phyloP scores from a whole-genome alignment of 108 stramenopile species.

The Conticribra guillardii region DNA sequence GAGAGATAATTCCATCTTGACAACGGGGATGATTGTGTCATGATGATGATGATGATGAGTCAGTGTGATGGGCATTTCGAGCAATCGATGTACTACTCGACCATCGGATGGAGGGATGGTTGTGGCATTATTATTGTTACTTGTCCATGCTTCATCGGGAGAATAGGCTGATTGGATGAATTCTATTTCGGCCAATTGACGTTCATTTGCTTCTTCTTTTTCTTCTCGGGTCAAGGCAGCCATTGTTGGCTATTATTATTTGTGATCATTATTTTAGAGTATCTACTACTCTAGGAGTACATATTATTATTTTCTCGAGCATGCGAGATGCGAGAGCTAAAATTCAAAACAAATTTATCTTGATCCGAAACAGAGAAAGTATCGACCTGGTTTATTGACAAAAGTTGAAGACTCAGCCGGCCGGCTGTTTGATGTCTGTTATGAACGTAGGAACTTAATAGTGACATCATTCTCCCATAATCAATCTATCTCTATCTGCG shows the following conservation, averaged over 20 bases:
- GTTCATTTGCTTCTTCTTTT: constrained; percentile 55
- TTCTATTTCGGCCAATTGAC: constrained; percentile 76
- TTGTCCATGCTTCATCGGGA: constrained; percentile 67
- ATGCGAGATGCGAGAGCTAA: no score
- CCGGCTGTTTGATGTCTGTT: no score
- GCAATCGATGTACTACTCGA: constrained; percentile 10
- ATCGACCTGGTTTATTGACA: no score
- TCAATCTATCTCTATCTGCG: no score
- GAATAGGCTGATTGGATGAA: constrained; percentile 65
- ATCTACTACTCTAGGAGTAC: background rate
- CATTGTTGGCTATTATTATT: background rate
- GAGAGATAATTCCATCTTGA: constrained; percentile 47
- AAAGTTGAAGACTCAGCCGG: no score
- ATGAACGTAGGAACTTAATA: no score
- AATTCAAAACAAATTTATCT: no score
- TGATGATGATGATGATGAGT: constrained; percentile 5
- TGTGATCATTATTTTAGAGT: background rate
- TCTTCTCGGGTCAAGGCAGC: constrained; percentile 12
- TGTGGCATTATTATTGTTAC: no score
- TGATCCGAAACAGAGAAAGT: no score
- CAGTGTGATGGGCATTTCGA: constrained; percentile 46
- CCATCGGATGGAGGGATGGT: no score
- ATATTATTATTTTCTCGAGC: background rate
- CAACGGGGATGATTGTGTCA: constrained; percentile 2
- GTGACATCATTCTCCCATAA: no score